Percentiles rank a stretch among this genome's conserved stretches.
Evolutionary conservation across 2,329 filamentous ascomycete species (phyloP).

Genomic region (Diaporthe destruens): DNA sequence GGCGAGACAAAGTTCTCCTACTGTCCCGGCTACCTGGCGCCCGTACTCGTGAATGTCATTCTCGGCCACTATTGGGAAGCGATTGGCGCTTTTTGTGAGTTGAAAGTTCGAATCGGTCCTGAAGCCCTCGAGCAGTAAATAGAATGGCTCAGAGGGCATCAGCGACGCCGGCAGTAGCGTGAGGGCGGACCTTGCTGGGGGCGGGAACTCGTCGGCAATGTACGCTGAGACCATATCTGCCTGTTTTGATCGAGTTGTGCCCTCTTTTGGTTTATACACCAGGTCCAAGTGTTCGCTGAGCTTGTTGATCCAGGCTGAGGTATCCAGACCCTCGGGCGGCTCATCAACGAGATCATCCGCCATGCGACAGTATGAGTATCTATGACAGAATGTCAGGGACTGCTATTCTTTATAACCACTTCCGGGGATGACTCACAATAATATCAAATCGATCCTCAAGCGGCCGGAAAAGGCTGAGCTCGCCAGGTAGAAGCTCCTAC

Average conservation of each 20-base stretch:
- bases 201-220: constrained; percentile 64
- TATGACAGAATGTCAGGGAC: constrained; percentile 46
- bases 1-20: constrained; percentile 76
- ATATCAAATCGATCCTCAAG: constrained; percentile 75
- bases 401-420: neutral
- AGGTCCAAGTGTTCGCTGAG: constrained; percentile 69
- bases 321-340: constrained; percentile 64
- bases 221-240: constrained; percentile 47
- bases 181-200: constrained; percentile 65
- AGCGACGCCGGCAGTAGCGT: constrained; percentile 68
- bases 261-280: constrained; percentile 56
- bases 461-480: constrained; percentile 77
- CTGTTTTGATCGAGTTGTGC: constrained; percentile 44
- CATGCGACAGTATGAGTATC: constrained; percentile 80
- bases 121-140: constrained; percentile 76
- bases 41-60: constrained; percentile 73
- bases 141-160: constrained; percentile 70
- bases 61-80: constrained; percentile 71
- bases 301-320: constrained; percentile 69
- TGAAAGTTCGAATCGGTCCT: constrained; percentile 74
- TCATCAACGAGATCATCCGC: constrained; percentile 81
- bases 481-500: constrained; percentile 80
- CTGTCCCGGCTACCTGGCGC: constrained; percentile 77
- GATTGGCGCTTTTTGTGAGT: constrained; percentile 17
- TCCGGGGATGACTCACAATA: constrained; percentile 60